phyloP scores from a whole-genome alignment of 2,329 filamentous ascomycete genomes.

The Trichoderma sp. region DNA sequence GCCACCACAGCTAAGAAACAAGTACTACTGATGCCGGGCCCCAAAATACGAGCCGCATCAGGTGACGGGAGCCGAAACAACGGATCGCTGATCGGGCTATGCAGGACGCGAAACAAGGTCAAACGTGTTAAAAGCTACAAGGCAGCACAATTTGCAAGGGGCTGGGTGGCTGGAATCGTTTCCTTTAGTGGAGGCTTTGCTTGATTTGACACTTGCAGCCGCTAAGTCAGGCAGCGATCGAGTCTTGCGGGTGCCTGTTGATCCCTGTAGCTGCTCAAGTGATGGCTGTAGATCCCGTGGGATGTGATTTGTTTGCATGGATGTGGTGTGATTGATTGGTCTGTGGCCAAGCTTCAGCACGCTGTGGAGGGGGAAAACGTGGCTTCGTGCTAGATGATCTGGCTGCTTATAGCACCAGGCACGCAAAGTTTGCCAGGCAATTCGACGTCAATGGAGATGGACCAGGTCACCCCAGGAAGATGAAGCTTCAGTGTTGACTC shows the following conservation, averaged over 20 bases:
- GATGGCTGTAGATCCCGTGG: neutral
- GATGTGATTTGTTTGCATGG: neutral
- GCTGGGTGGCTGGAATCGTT: neutral
- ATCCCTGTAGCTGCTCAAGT: neutral
- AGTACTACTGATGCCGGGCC: neutral
- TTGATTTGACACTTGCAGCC: neutral
- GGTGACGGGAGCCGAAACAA: neutral
- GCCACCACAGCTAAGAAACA: neutral
- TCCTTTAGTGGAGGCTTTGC: neutral
- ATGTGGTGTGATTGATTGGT: neutral
- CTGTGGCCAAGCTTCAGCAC: neutral
- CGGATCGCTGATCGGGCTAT: neutral
- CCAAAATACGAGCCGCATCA: neutral
- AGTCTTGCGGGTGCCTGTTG: slow-evolving; percentile 12
- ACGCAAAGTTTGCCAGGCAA: neutral
- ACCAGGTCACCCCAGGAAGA: neutral
- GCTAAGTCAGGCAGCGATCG: slow-evolving; percentile 12
- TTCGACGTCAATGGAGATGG: neutral
- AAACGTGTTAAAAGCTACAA: slow-evolving; percentile 2
- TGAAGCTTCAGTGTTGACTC: neutral
- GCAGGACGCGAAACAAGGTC: slow-evolving; percentile 5
- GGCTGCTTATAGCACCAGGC: neutral
- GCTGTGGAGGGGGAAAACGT: neutral
- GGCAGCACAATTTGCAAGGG: slow-evolving; percentile 10
- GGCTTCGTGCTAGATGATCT: neutral